Percentiles rank a stretch among this genome's conserved stretches.
phyloP scores from a whole-genome alignment of 345 rosid genomes.

The Ailanthus altissimus region DNA sequence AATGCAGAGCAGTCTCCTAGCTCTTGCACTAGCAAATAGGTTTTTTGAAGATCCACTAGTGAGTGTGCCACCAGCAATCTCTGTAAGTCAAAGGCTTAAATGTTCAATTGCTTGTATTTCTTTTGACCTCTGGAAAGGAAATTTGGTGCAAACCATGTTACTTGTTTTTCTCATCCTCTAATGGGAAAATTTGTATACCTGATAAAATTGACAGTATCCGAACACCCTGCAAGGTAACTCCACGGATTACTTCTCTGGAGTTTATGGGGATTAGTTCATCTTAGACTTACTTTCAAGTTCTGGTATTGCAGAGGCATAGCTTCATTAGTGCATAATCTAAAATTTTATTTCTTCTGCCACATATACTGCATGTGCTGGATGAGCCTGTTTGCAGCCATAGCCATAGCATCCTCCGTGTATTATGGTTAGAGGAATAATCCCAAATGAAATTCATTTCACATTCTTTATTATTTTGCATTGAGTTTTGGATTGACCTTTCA shows the following conservation, averaged over 20 bases:
- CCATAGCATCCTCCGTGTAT: neutral
- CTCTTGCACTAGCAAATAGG: constrained; percentile 85
- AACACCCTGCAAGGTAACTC: neutral
- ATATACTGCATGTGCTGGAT: neutral
- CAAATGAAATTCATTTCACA: neutral
- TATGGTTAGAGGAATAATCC: neutral
- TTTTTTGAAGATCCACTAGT: constrained; percentile 95
- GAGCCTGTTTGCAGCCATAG: neutral
- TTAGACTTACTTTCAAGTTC: neutral
- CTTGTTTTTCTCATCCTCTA: neutral
- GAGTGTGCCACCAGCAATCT: constrained; percentile 88
- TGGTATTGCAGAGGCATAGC: neutral
- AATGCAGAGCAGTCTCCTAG: constrained; percentile 98
- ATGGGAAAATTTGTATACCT: neutral
- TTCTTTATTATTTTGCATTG: neutral
- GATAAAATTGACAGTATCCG: neutral
- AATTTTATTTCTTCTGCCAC: neutral
- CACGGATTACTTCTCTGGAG: neutral
- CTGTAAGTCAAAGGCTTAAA: constrained; percentile 46
- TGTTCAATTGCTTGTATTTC: neutral
- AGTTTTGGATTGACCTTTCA: neutral
- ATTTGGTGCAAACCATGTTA: neutral
- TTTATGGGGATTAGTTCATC: neutral
- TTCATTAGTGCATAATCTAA: neutral
- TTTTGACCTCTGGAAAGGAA: neutral